These are phyloP conservation scores for Neoboletus magnificus DNA, from an alignment of 768 basidiomycete species.

Conservation along the genomic window DNA sequence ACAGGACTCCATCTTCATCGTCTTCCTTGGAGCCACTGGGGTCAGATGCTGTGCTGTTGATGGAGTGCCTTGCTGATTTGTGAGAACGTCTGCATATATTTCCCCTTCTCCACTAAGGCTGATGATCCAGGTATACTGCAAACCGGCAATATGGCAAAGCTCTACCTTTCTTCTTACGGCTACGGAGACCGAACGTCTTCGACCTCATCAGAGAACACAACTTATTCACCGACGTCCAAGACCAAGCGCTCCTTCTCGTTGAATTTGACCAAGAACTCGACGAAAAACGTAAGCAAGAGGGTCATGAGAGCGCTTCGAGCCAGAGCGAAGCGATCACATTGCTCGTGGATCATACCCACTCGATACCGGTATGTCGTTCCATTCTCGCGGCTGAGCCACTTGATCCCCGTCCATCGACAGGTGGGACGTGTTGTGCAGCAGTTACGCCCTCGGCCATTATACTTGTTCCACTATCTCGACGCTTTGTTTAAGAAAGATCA, in stretches of 20 bases:
- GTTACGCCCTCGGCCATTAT: constrained; percentile 68
- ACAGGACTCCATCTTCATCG: constrained; percentile 54
- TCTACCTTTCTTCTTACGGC: constrained; percentile 81
- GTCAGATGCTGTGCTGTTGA: constrained; percentile 61
- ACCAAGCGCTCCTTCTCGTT: constrained; percentile 87
- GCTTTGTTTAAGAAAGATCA: constrained; percentile 86
- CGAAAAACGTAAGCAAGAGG: constrained; percentile 49
- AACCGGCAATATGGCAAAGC: constrained; percentile 96
- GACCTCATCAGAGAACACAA: constrained; percentile 92
- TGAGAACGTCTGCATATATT: constrained; percentile 32
- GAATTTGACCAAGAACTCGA: constrained; percentile 92
- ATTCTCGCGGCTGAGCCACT: background rate
- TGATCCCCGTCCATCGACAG: constrained; percentile 39
- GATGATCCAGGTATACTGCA: constrained; percentile 60
- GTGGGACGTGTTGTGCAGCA: constrained; percentile 87
- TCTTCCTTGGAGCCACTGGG: constrained; percentile 39
- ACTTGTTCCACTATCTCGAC: constrained; percentile 91
- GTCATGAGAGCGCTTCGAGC: constrained; percentile 36
- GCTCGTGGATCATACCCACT: constrained; percentile 91
- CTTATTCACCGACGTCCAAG: constrained; percentile 90
- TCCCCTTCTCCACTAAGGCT: background rate
- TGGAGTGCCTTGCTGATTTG: constrained; percentile 94
- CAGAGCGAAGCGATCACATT: constrained; percentile 80
- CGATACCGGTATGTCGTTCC: constrained; percentile 73
- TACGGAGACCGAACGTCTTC: constrained; percentile 88